Conservation (phyloP, 2,329 filamentous ascomycete species). For the Calonectria fujianensis region DNA sequence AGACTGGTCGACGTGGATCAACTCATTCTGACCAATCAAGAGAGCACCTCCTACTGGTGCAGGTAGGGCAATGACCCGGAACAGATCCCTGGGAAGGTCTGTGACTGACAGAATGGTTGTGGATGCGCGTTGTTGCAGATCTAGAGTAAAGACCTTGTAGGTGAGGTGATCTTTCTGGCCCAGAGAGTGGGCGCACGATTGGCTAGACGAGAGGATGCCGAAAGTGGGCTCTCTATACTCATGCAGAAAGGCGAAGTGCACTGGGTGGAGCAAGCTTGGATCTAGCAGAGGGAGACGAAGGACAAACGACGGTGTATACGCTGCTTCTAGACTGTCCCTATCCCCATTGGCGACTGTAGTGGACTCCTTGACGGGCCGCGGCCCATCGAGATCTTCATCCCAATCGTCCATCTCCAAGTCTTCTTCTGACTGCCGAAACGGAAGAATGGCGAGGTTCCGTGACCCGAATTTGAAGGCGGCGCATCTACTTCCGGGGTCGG, state of each 20-base stretch:
- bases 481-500: slow-evolving; percentile 94
- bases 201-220: slow-evolving; percentile 89
- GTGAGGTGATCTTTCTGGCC: slow-evolving; percentile 89
- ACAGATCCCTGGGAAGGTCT: slow-evolving; percentile 90
- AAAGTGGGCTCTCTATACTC: slow-evolving; percentile 99
- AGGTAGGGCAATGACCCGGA: slow-evolving; percentile 87
- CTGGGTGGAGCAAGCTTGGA: slow-evolving; percentile 88
- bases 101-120: slow-evolving; percentile 93
- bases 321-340: slow-evolving; percentile 71
- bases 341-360: slow-evolving; percentile 60
- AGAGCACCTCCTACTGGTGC: slow-evolving; percentile 92
- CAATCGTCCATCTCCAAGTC: slow-evolving; percentile 95
- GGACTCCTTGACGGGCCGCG: slow-evolving; percentile 71
- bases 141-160: slow-evolving; percentile 96
- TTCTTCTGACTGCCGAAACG: slow-evolving; percentile 90
- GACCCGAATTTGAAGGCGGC: slow-evolving; percentile 94
- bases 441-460: slow-evolving; percentile 92
- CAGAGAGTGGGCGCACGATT: slow-evolving; percentile 83
- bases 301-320: slow-evolving; percentile 94
- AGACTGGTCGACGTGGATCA: slow-evolving; percentile 96
- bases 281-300: slow-evolving; percentile 92
- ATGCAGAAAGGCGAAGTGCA: slow-evolving; percentile 94
- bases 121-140: slow-evolving; percentile 93
- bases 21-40: slow-evolving; percentile 89
- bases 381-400: slow-evolving; percentile 87